Evolutionary conservation across 306 rosid species (phyloP), one percentile per base, ranked within the genome.

Genomic region (Quercus wislizeni): DNA sequence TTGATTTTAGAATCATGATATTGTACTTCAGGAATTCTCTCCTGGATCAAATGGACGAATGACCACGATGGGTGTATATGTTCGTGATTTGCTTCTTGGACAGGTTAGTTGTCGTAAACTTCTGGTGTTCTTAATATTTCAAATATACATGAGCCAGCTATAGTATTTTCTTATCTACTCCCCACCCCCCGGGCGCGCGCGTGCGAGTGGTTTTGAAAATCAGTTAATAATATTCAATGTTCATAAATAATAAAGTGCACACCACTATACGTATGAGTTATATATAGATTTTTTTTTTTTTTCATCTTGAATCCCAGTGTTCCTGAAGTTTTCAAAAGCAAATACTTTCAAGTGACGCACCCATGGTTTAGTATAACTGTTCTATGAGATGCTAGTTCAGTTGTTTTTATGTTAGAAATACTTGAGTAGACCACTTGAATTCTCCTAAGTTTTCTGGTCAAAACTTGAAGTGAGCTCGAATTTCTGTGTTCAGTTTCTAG

Each of bases 1-100:
- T 84, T 52, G 31, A 65, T 83, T 5, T 79, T 64, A 81, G 52
- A 62, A 31, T 63, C 55, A 54, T 38, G 57, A 63, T 74, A 20
- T 15, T 73, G 27, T 76, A 23, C 86, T 88, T 79, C 96, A 95
- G 99, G 97, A 95, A 84, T 95, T 95, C 84, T 91, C 99, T 80
- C 99, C 99, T 14, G 99, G 98, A 80, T 95, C 99, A 21, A 93
- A 85, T 83, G 99, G 99, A 69, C 91, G 90, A 79, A 93, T 88
- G 94, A 89, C 97, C 78, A 91, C 98, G 25, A 95, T 95, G 98
- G 99, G 99, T 55, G 96, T 87, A 28, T 95, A 93, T 56, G 78
- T 95, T 67, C 98, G 99, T 68, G 99, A 95, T 89, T 87, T 95
- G 90, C 96, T 95, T 73, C 99, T 95, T 88, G 99, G 99, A 74